Evolutionary conservation across 768 basidiomycete species (phyloP).

Genomic region (Russula sp.): DNA sequence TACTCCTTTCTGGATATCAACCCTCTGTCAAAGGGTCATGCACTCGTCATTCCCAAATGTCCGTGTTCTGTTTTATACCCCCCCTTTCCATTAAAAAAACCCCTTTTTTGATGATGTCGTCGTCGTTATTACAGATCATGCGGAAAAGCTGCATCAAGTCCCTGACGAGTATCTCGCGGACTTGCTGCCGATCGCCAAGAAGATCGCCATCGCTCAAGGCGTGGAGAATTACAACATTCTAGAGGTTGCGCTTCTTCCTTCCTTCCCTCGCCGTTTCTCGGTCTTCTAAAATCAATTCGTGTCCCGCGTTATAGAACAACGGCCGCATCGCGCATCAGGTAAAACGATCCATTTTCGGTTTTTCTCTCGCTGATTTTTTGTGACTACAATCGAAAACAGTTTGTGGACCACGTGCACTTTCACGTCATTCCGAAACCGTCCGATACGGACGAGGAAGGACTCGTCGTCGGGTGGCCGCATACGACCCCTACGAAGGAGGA

Average conservation of each 20-base stretch:
- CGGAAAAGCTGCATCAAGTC: constrained; percentile 77
- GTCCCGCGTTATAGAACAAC: constrained; percentile 51
- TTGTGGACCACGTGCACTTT: constrained; percentile 86
- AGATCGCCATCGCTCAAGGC: constrained; percentile 72
- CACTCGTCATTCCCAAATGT: constrained; percentile 94
- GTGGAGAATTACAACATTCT: constrained; percentile 82
- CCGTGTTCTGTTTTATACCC: constrained; percentile 6
- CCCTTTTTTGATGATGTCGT: not conserved
- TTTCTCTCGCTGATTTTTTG: not conserved
- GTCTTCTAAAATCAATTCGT: not conserved
- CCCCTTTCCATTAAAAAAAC: not conserved
- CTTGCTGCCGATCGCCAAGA: constrained; percentile 75
- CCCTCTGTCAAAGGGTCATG: constrained; percentile 85
- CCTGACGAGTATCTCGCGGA: constrained; percentile 81
- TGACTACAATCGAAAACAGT: constrained; percentile 28
- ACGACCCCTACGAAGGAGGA: constrained; percentile 55
- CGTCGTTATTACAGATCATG: constrained; percentile 54
- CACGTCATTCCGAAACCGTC: constrained; percentile 89
- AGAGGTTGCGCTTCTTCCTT: constrained; percentile 34
- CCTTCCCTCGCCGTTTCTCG: not conserved
- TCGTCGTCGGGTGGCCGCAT: constrained; percentile 77
- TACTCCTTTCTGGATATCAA: constrained; percentile 91
- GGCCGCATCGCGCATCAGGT: constrained; percentile 47
- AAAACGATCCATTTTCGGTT: too few relatives aligned
- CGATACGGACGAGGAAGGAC: constrained; percentile 56